These are phyloP conservation scores for Corylus heterophylla DNA, from an alignment of 306 rosid species.

Conservation along the genomic window DNA sequence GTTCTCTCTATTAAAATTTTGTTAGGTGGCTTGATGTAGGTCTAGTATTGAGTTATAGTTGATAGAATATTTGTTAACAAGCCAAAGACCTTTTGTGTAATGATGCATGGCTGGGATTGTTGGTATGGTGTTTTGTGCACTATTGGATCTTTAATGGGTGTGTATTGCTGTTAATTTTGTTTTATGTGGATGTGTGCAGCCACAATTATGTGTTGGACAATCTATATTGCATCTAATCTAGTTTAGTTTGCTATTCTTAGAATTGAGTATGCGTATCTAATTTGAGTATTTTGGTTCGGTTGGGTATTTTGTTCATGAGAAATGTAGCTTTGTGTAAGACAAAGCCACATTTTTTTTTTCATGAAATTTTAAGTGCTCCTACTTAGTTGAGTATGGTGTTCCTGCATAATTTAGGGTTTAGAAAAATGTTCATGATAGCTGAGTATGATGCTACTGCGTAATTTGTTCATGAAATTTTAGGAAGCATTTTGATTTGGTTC, in stretches of 20 bases:
- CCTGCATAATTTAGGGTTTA: too few species aligned
- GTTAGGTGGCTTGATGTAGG: conserved; percentile 12
- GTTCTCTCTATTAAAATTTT: background rate
- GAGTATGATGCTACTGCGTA: too few species aligned
- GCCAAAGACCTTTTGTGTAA: conserved; percentile 1
- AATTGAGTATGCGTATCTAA: background rate
- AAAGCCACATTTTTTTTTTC: too few species aligned
- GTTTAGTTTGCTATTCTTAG: conserved; percentile 18
- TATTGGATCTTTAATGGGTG: conserved; percentile 21
- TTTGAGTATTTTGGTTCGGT: too few species aligned
- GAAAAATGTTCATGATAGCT: too few species aligned
- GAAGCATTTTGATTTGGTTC: too few species aligned
- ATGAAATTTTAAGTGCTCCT: too few species aligned
- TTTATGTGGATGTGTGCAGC: conserved; percentile 44
- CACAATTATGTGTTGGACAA: conserved; percentile 39
- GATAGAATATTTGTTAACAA: conserved; percentile 16
- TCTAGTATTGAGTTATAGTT: conserved; percentile 18
- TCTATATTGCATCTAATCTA: conserved; percentile 47
- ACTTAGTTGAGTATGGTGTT: too few species aligned
- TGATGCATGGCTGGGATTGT: conserved; percentile 6
- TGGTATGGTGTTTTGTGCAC: conserved; percentile 17
- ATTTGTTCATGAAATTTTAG: too few species aligned
- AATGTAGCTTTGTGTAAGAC: too few species aligned
- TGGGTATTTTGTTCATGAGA: too few species aligned
- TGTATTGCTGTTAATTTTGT: conserved; percentile 5